A percentile compares a stretch with the other conserved stretches of the same genome.
Evolutionary conservation across 805 yeast genomes (phyloP).

Genomic region (Zygoascus flipseniorum): DNA sequence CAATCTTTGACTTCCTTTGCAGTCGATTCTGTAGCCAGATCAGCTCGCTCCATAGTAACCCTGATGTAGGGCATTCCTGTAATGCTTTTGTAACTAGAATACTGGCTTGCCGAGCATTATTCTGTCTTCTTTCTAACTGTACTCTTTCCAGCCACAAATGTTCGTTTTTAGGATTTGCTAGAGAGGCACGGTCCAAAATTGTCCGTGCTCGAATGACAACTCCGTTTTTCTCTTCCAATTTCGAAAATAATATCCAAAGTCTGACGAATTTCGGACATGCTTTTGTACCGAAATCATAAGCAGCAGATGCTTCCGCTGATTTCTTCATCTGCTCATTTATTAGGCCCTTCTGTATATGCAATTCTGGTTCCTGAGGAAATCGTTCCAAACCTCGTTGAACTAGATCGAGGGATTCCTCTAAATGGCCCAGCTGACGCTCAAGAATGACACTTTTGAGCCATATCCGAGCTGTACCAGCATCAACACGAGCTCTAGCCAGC

Average conservation of each 20-base stretch:
- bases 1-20: slow-evolving; percentile 48
- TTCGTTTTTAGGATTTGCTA: slow-evolving; percentile 37
- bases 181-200: slow-evolving; percentile 55
- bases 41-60: slow-evolving; percentile 58
- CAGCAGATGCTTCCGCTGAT: slow-evolving; percentile 37
- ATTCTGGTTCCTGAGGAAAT: slow-evolving; percentile 44
- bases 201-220: slow-evolving; percentile 58
- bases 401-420: slow-evolving; percentile 33
- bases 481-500: slow-evolving; percentile 33
- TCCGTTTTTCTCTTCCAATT: slow-evolving; percentile 38
- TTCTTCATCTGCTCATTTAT: slow-evolving; percentile 32
- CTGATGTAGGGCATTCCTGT: slow-evolving; percentile 47
- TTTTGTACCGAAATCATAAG: slow-evolving; percentile 42
- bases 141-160: slow-evolving; percentile 52
- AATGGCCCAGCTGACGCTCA: slow-evolving; percentile 34
- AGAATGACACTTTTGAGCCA: slow-evolving; percentile 56
- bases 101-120: slow-evolving; percentile 45
- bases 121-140: slow-evolving; percentile 44
- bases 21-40: slow-evolving; percentile 37
- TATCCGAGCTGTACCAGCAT: slow-evolving; percentile 38
- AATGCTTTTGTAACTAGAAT: slow-evolving; percentile 51
- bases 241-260: slow-evolving; percentile 50
- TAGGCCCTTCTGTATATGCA: slow-evolving; percentile 59
- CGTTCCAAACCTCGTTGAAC: slow-evolving; percentile 39
- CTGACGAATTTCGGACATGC: slow-evolving; percentile 34